Percentiles rank a stretch among this genome's conserved stretches.
phyloP scores from a whole-genome alignment of 495 filamentous ascomycete species.

The Penicillium paxilli region DNA sequence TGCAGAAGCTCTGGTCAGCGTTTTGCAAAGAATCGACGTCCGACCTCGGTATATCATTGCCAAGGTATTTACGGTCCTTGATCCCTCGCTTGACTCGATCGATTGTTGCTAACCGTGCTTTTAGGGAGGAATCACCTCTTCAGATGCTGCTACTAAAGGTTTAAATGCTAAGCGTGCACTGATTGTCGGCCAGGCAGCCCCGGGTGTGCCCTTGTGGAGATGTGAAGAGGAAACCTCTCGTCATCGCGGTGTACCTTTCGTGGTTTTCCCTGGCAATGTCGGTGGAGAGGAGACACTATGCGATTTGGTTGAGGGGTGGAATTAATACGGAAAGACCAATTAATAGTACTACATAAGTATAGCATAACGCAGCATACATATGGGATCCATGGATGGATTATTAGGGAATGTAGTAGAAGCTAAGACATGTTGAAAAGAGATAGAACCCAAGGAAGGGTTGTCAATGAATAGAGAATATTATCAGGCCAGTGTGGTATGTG shows the following conservation, averaged over 20 bases:
- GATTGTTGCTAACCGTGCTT: not conserved
- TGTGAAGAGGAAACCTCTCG: slow-evolving; percentile 50
- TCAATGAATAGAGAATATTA: not conserved
- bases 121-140: slow-evolving; percentile 54
- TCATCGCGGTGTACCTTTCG: slow-evolving; percentile 48
- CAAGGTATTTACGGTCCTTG: slow-evolving; percentile 34
- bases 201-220: slow-evolving; percentile 56
- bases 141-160: slow-evolving; percentile 54
- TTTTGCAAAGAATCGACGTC: slow-evolving; percentile 40
- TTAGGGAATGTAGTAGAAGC: not conserved
- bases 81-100: not conserved
- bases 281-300: slow-evolving; percentile 49
- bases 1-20: slow-evolving; percentile 45
- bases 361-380: not conserved
- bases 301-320: slow-evolving; percentile 40
- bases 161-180: slow-evolving; percentile 51
- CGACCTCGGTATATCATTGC: slow-evolving; percentile 54
- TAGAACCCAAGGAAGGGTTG: not conserved
- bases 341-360: not conserved
- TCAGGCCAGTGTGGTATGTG: slow-evolving; percentile 17
- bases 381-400: not conserved
- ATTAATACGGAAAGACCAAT: slow-evolving; percentile 17
- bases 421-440: not conserved
- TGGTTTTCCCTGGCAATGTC: slow-evolving; percentile 60
- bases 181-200: slow-evolving; percentile 53